Evolutionary conservation across 2,329 filamentous ascomycete genomes (phyloP).

Genomic region (Harringtonia aguacate): DNA sequence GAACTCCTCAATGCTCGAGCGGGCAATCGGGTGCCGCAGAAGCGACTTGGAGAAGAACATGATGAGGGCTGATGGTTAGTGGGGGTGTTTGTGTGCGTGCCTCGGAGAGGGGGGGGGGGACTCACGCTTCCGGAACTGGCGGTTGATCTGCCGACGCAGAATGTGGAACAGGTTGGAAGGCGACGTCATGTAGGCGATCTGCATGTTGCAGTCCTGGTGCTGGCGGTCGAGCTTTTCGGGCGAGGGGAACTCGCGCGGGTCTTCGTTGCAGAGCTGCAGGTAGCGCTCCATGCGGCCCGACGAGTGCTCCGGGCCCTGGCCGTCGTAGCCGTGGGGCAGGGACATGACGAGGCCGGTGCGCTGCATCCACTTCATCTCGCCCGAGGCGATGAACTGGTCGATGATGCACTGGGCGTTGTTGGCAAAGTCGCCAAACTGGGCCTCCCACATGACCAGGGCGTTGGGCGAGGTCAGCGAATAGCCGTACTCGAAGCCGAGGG

Average conservation of each 20-base stretch:
- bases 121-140: conserved; percentile 98
- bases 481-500: conserved; percentile 94
- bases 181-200: conserved; percentile 94
- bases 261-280: conserved; percentile 94
- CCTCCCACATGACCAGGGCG: conserved; percentile 98
- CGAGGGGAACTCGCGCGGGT: conserved; percentile 83
- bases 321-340: conserved; percentile 94
- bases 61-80: conserved; percentile 55
- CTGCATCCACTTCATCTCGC: conserved; percentile 98
- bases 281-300: conserved; percentile 96
- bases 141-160: conserved; percentile 93
- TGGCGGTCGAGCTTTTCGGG: conserved; percentile 87
- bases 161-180: conserved; percentile 95
- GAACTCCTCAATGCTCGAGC: conserved; percentile 86
- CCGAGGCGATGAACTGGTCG: conserved; percentile 96
- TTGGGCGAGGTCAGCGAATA: conserved; percentile 97
- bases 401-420: conserved; percentile 99
- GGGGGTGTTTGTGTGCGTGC: too few relatives aligned
- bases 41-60: conserved; percentile 98
- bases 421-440: conserved; percentile 98
- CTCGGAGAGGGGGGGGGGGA: conserved; percentile 13
- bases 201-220: conserved; percentile 99
- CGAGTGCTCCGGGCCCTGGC: conserved; percentile 96
- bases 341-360: conserved; percentile 94
- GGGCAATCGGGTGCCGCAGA: conserved; percentile 84